A percentile compares a stretch with the other conserved stretches of the same genome.
Conservation (phyloP, 2,329 filamentous ascomycete genomes). For the Hirsutella minnesotensis region DNA sequence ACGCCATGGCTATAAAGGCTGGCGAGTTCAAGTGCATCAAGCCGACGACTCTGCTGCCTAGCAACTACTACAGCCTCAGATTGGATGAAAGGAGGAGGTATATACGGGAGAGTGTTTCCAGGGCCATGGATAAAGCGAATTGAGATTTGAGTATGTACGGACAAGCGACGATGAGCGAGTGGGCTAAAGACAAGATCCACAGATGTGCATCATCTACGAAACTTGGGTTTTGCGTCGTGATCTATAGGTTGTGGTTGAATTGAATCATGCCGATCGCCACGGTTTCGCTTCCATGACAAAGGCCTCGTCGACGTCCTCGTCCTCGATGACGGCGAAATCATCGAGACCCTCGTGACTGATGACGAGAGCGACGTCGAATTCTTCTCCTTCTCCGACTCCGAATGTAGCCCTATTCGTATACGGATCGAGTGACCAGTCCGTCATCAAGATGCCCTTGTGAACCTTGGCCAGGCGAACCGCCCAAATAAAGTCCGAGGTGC, state of each 20-base stretch:
- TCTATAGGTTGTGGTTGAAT: too few relatives aligned
- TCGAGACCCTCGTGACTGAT: not conserved
- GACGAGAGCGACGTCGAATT: not conserved
- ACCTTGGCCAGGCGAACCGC: not conserved
- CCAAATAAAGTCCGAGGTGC: not conserved
- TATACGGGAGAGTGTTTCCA: not conserved
- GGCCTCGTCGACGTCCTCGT: not conserved
- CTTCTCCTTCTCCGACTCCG: not conserved
- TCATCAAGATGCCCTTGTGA: not conserved
- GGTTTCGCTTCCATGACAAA: not conserved
- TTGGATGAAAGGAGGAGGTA: not conserved
- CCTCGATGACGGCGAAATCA: not conserved
- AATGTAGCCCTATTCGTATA: not conserved
- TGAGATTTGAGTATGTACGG: too few relatives aligned
- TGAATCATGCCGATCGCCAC: not conserved
- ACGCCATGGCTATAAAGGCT: not conserved
- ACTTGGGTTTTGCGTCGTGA: too few relatives aligned
- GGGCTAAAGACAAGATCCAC: too few relatives aligned
- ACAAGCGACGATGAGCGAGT: too few relatives aligned
- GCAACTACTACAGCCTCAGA: not conserved
- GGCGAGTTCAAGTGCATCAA: not conserved
- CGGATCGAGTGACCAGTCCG: conserved; percentile 1
- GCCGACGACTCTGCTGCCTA: not conserved
- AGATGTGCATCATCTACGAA: too few relatives aligned
- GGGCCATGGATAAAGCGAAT: not conserved